Evolutionary conservation across 1,284 basidiomycete species (phyloP).

Genomic region (Erythrobasidium hasegawianum): DNA sequence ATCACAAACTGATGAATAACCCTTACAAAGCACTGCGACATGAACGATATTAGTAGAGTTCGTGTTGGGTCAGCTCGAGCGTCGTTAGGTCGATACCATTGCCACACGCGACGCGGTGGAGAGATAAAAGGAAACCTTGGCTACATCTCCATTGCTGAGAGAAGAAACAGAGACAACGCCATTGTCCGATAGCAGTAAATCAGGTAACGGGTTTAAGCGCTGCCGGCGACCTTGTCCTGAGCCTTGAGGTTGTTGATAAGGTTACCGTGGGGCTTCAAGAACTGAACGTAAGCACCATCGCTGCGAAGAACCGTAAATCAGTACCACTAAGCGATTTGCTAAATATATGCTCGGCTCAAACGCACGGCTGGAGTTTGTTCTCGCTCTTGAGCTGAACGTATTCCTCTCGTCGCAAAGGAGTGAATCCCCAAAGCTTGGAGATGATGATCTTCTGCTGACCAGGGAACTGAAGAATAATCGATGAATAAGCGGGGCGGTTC

Average conservation of each 20-base stretch:
- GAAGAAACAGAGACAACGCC: conserved; percentile 9
- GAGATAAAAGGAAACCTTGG: background rate
- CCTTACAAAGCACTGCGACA: background rate
- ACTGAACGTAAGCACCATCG: conserved; percentile 59
- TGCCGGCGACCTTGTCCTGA: conserved; percentile 24
- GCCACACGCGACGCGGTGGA: no score
- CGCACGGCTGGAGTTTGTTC: conserved; percentile 48
- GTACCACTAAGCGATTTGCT: no score
- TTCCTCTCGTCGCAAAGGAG: conserved; percentile 85
- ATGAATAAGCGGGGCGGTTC: background rate
- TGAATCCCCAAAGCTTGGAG: conserved; percentile 70
- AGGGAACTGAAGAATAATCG: conserved; percentile 63
- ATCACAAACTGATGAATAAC: background rate
- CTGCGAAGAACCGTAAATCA: conserved; percentile 72
- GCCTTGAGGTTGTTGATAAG: conserved; percentile 69
- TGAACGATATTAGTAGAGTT: background rate
- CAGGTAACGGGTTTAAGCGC: conserved; percentile 7
- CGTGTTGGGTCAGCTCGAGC: background rate
- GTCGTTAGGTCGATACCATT: no score
- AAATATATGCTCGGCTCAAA: no score
- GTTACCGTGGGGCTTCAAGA: conserved; percentile 80
- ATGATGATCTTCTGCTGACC: conserved; percentile 99
- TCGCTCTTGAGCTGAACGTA: conserved; percentile 84
- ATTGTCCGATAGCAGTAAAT: background rate
- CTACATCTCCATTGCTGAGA: background rate